Evolutionary conservation across 352 stramenopile species (phyloP), one percentile per base, ranked within the genome.

Genomic region (Sclerospora graminicola): DNA sequence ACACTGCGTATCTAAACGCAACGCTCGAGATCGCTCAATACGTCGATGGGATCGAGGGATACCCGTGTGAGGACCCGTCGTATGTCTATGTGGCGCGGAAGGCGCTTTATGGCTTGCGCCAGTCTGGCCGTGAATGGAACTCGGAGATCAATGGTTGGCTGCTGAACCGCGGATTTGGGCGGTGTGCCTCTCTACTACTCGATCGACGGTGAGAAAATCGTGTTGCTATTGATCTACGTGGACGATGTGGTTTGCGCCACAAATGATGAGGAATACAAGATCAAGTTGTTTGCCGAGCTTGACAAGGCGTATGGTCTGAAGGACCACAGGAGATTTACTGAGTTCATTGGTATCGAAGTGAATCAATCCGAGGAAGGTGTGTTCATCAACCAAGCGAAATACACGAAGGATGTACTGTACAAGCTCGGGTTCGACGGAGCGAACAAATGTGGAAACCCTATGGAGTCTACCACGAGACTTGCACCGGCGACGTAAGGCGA

Each of bases 381-480:
- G 14, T 23, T 10, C 7, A 38, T 13, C 5, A 21, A 19, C 23
- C 32, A 26, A 23, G 14, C 0, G 9, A 2, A 9, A 18, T 38
- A 38, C 16, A 15, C 32, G 5, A 38, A 38, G 0, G 32, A 26
- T 0, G 20, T 38, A 5, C 15, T 38, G 9, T 1, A 11, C 32
- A 38, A 26, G 10, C 20, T 38, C 16, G 32, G 32, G 5, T 38
- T 23, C 3, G 32, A 38, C 9, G 20, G 16, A 27, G 48, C 40
- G 2, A 28, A 56, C 13, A 2, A 32, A 20, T 43, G 31, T 16
- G 10, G 33, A 2, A 44, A 44, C 9, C 47, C 39, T 1, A 54
- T 44, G 48, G 48, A 56, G 16, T 41, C 34, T 6, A 49, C 7
- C 29, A 56, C n/a, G 27, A 31, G 45, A 27, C 15, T 41, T 26